phyloP scores from a whole-genome alignment of 2,329 filamentous ascomycete genomes.

The Fusarium brevicatenulatum region DNA sequence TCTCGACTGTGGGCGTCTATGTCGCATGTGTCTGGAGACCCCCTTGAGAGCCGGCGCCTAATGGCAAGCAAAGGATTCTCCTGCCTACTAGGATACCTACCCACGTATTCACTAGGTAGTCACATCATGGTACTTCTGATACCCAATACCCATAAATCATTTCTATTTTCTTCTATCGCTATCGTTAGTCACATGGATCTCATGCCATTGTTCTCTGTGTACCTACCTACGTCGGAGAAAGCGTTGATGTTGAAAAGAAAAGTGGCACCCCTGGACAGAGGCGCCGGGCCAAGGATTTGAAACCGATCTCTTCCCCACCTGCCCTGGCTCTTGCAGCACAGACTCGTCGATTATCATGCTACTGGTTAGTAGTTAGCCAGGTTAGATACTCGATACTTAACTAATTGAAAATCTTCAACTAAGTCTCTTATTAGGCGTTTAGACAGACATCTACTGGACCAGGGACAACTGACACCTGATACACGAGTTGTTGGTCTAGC shows the following conservation, averaged over 20 bases:
- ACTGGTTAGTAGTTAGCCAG: no score
- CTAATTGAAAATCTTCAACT: not conserved
- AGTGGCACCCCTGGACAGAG: slow-evolving; percentile 23
- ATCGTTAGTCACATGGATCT: not conserved
- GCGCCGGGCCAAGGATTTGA: slow-evolving; percentile 22
- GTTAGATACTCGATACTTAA: no score
- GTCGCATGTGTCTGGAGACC: slow-evolving; percentile 35
- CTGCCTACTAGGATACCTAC: not conserved
- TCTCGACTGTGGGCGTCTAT: slow-evolving; percentile 40
- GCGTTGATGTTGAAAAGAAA: slow-evolving; percentile 9
- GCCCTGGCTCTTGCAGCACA: slow-evolving; percentile 1
- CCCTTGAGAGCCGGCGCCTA: slow-evolving; percentile 29
- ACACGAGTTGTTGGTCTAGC: slow-evolving; percentile 5
- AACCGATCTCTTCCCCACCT: slow-evolving; percentile 32
- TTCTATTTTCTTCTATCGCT: not conserved
- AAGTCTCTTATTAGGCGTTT: not conserved
- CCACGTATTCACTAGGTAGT: not conserved
- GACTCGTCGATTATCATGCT: slow-evolving; percentile 6
- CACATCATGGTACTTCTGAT: not conserved
- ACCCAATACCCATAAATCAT: not conserved
- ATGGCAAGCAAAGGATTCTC: not conserved
- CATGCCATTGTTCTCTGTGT: slow-evolving; percentile 5
- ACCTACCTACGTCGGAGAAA: not conserved
- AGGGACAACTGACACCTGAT: slow-evolving; percentile 30
- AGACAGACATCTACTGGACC: slow-evolving; percentile 12